Conservation (phyloP, 805 yeast species). For the Yarrowia sp. region DNA sequence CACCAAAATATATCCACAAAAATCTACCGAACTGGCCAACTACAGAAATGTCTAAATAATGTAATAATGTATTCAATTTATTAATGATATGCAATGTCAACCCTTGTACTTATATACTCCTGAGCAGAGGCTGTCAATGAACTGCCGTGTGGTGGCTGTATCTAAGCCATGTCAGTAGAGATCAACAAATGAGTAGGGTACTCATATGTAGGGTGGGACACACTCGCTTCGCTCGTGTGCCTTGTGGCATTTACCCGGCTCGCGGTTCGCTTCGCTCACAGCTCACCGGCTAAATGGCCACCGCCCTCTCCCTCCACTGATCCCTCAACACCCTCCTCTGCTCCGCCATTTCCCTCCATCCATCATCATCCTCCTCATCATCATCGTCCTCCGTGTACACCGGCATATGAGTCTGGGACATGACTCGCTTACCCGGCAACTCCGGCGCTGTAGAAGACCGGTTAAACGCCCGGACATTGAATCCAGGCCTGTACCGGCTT, state of each 20-base stretch:
- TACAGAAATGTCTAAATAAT: no score
- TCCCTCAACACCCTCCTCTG: slow-evolving; percentile 8
- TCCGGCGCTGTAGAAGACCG: slow-evolving; percentile 11
- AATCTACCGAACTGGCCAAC: no score
- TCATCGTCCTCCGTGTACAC: slow-evolving; percentile 23
- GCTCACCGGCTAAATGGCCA: not conserved
- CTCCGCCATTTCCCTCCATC: slow-evolving; percentile 26
- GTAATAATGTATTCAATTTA: not conserved
- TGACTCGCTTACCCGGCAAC: not conserved
- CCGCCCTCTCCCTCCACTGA: slow-evolving; percentile 14
- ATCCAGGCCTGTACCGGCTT: slow-evolving; percentile 18
- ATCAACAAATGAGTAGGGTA: no score
- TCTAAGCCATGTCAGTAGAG: no score
- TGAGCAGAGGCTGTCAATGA: not conserved
- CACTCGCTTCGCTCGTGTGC: no score
- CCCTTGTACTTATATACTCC: not conserved
- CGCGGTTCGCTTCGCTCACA: no score
- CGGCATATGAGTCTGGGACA: slow-evolving; percentile 9
- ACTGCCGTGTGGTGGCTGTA: no score
- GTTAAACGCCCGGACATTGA: not conserved
- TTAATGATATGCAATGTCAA: slow-evolving; percentile 20
- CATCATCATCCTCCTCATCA: slow-evolving; percentile 28
- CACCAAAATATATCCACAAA: no score
- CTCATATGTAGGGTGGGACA: no score
- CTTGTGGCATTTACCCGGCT: no score